A percentile compares a stretch with the other conserved stretches of the same genome.
Conservation (phyloP, 768 basidiomycete species). For the Serendipita sp. region DNA sequence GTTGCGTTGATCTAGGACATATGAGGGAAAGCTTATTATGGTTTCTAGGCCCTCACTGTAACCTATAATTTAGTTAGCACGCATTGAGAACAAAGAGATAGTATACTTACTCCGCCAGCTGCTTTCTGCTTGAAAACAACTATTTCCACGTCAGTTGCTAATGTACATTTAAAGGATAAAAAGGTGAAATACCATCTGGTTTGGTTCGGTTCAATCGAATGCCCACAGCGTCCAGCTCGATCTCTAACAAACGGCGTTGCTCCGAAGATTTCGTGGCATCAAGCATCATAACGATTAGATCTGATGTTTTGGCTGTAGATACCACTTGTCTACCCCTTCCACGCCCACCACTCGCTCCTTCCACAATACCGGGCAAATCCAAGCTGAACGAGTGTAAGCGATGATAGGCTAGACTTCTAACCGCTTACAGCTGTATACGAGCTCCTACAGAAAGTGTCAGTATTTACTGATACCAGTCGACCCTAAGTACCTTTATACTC, state of each 20-base stretch:
- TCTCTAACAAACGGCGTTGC: constrained; percentile 73
- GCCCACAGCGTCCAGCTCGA: constrained; percentile 92
- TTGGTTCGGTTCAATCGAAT: constrained; percentile 80
- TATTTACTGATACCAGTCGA: neutral
- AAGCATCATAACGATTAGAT: constrained; percentile 84
- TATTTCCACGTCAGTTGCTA: neutral
- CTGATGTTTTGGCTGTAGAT: constrained; percentile 82
- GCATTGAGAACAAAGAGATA: constrained; percentile 6
- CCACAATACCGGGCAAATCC: constrained; percentile 91
- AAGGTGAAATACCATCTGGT: constrained; percentile 39
- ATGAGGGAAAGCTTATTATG: neutral
- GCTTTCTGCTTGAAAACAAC: constrained; percentile 89
- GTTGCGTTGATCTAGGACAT: constrained; percentile 58
- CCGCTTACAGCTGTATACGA: constrained; percentile 60
- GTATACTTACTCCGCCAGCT: constrained; percentile 64
- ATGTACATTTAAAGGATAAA: neutral
- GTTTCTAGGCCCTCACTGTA: neutral
- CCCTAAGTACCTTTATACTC: constrained; percentile 53
- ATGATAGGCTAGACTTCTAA: neutral
- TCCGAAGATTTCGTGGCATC: constrained; percentile 89
- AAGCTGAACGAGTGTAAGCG: constrained; percentile 21
- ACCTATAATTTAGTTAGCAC: neutral
- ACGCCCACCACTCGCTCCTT: constrained; percentile 78
- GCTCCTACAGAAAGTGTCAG: constrained; percentile 25
- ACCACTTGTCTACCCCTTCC: constrained; percentile 95